Base-by-base conservation (phyloP, 306 rosid species). In the Notholithocarpus densiflorus region DNA sequence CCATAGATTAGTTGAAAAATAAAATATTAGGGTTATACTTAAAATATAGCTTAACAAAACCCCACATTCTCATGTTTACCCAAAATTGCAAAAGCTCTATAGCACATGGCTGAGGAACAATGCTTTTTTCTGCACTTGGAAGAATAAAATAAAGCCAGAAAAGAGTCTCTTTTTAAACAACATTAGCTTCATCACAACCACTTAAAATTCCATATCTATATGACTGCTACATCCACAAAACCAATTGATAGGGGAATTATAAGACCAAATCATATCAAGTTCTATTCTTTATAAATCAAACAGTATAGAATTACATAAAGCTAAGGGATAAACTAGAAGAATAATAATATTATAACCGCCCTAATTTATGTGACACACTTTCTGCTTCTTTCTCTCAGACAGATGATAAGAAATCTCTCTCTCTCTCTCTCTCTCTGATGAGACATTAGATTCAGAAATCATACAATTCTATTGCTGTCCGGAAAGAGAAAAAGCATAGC, bases 371-470 rank as follows among this genome's bases (percentile, higher is more conserved):
- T 23, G 43, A 21, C 80, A 71, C 92, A 78, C 97, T 92, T 92
- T 92, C 92, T 92, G 97, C 93, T 92, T 88, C 94, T 91, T 72
- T 82, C 89, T 72, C 66, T 78, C 89, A 81, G 92, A 94, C 97
- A 91, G 79, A 74, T 59, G 52, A 82, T 75, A 64, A 53, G 76
- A 77, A 72, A 76, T 52, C 68, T 71, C 57, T 57, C 48, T 18
- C 84, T 37, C 48, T 14, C 57, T 21, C 26, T 52, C 71, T 74
- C 72, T 68, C 34, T 75, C 55, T 80, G 84, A 82, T 51, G 68
- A 88, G 85, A 88, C 86, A 73, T 81, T 75, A 73, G 85, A 86
- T 84, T 86, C 88, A 76, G 45, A 53, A 71, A 56, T 8, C 64
- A 13, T 70, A 56, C 48, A 24, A 79, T 72, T 77, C 80, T 59